phyloP scores from a whole-genome alignment of 257 asterid genomes.

The Fraxinus quadrangulata region DNA sequence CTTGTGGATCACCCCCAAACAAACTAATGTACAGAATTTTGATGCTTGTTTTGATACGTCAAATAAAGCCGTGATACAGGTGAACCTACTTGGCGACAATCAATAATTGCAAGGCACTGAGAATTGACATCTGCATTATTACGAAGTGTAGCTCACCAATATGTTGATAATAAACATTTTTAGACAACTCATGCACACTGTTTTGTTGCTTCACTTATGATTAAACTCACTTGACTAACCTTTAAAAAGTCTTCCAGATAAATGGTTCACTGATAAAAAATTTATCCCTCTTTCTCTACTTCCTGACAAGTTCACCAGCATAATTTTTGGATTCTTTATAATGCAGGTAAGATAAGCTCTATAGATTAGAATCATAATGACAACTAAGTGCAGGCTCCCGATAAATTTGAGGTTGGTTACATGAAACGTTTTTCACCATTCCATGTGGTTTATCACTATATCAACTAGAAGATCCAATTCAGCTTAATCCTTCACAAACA shows the following conservation, averaged over 20 bases:
- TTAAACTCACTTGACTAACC: constrained; percentile 19
- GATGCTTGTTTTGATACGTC: neutral
- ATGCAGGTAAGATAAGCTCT: neutral
- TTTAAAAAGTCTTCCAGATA: neutral
- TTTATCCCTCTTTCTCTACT: constrained; percentile 6
- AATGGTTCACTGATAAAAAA: constrained; percentile 2
- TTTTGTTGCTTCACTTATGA: constrained; percentile 14
- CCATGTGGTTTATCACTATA: neutral
- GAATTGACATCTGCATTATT: neutral
- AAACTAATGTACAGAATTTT: neutral
- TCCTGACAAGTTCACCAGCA: constrained; percentile 2
- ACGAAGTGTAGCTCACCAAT: constrained; percentile 8
- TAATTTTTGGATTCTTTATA: constrained; percentile 3
- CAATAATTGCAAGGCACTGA: constrained; percentile 10
- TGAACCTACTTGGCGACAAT: constrained; percentile 1
- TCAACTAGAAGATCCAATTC: neutral
- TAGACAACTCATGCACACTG: constrained; percentile 12
- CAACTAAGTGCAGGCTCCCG: neutral
- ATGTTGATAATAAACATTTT: neutral
- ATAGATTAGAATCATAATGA: neutral
- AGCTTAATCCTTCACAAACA: neutral
- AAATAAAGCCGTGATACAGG: constrained; percentile 10
- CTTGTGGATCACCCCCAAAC: neutral
- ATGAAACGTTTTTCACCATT: neutral
- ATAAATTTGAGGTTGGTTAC: neutral